Evolutionary conservation across 345 rosid species (phyloP).

Genomic region (Hibiscus trionum): DNA sequence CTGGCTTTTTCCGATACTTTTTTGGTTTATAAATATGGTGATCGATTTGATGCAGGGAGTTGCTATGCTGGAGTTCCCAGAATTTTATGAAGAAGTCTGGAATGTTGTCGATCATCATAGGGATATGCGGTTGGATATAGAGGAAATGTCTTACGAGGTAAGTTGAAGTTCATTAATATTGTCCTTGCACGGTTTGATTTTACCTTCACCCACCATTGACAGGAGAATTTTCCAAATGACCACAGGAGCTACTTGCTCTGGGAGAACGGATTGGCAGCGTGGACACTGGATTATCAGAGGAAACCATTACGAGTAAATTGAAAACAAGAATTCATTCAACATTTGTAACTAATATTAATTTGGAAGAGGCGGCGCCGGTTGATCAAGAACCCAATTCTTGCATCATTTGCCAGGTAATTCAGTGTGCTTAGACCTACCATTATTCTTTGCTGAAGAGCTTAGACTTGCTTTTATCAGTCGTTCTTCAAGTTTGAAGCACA

Average conservation of each 20-base stretch:
- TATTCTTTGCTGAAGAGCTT: background rate
- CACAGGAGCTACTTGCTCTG: conserved; percentile 78
- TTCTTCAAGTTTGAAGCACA: background rate
- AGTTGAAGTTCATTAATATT: conserved; percentile 4
- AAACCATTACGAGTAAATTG: conserved; percentile 33
- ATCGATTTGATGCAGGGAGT: conserved; percentile 43
- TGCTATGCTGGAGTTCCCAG: conserved; percentile 51
- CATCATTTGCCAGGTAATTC: conserved; percentile 58
- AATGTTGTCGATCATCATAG: conserved; percentile 60
- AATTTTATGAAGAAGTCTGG: conserved; percentile 40
- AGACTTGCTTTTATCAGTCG: background rate
- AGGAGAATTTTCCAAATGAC: background rate
- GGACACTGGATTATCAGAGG: conserved; percentile 74
- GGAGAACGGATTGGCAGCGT: conserved; percentile 76
- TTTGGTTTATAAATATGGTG: background rate
- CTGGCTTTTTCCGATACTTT: background rate
- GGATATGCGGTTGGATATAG: conserved; percentile 92
- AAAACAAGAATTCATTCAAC: conserved; percentile 40
- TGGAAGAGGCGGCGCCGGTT: conserved; percentile 46
- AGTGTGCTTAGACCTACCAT: background rate
- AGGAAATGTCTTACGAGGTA: conserved; percentile 88
- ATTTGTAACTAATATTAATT: conserved; percentile 31
- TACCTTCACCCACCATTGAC: background rate
- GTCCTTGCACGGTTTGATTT: background rate
- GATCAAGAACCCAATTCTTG: conserved; percentile 61